These are phyloP conservation scores for Rhizomucor pusillus DNA, from an alignment of 371 early-diverging fungal species.

Conservation along the genomic window DNA sequence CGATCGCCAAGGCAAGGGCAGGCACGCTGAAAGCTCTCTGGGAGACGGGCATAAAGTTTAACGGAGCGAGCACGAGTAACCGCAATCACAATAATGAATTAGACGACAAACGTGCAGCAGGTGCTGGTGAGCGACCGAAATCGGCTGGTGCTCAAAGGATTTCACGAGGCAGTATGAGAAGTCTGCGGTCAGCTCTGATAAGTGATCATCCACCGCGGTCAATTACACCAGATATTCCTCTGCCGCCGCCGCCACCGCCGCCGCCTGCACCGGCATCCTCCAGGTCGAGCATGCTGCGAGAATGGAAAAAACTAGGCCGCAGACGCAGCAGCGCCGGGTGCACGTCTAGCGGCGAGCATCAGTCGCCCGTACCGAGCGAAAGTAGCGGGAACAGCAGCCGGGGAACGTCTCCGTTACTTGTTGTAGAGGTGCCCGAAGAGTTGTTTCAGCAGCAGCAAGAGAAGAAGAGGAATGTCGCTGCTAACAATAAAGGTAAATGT, in stretches of 20 bases:
- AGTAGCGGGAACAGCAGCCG: constrained; percentile 1
- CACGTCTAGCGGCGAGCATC: constrained; percentile 5
- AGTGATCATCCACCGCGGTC: constrained; percentile 5
- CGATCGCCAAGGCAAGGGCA: constrained; percentile 49
- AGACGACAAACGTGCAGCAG: constrained; percentile 9
- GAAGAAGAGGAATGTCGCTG: too few relatives aligned
- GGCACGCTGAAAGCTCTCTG: constrained; percentile 42
- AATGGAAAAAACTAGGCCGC: constrained; percentile 32
- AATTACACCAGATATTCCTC: constrained; percentile 11
- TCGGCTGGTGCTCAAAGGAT: constrained; percentile 20
- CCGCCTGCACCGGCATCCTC: constrained; percentile 34
- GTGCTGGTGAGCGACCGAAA: constrained; percentile 17
- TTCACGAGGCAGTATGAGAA: constrained; percentile 18
- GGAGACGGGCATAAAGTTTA: constrained; percentile 26
- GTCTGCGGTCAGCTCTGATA: constrained; percentile 9
- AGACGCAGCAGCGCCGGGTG: constrained; percentile 20
- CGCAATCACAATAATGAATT: not conserved
- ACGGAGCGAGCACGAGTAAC: constrained; percentile 7
- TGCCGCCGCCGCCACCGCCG: constrained; percentile 20
- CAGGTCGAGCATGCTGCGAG: constrained; percentile 33
- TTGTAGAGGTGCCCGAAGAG: too few relatives aligned
- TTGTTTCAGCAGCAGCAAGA: too few relatives aligned
- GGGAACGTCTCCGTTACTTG: not conserved
- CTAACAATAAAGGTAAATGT: too few relatives aligned
- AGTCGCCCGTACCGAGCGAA: not conserved